Evolutionary conservation across 495 filamentous ascomycete species (phyloP).

Genomic region (Trichoderma parareesei): DNA sequence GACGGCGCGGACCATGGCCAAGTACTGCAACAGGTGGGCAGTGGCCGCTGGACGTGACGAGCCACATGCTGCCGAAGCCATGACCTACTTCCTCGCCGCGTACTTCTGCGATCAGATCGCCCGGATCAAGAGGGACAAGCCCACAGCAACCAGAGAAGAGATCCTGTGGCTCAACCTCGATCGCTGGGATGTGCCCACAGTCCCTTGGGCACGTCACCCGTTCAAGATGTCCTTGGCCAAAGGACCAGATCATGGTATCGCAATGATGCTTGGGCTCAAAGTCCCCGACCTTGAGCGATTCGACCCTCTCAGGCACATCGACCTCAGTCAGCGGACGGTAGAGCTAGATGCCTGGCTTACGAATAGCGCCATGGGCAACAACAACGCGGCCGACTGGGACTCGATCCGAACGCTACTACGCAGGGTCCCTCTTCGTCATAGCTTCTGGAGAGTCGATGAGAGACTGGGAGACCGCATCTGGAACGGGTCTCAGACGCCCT

Average conservation of each 20-base stretch:
- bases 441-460: background rate
- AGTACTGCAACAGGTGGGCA: slow-evolving; percentile 7
- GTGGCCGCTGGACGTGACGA: background rate
- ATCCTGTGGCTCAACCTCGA: background rate
- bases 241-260: slow-evolving; percentile 4
- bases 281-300: background rate
- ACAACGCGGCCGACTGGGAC: background rate
- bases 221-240: slow-evolving; percentile 3
- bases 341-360: background rate
- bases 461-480: background rate
- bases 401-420: background rate
- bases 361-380: background rate
- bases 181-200: slow-evolving; percentile 3
- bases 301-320: slow-evolving; percentile 4
- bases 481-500: background rate
- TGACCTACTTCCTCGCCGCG: background rate
- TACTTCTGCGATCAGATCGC: background rate
- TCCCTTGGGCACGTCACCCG: background rate
- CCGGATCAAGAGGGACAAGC: background rate
- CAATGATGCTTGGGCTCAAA: background rate
- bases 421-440: background rate
- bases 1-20: background rate
- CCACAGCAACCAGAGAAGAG: background rate
- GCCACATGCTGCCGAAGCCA: background rate
- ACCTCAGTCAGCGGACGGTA: background rate